Conservation (phyloP, 2,329 filamentous ascomycete species). For the Colletotrichum karsti region DNA sequence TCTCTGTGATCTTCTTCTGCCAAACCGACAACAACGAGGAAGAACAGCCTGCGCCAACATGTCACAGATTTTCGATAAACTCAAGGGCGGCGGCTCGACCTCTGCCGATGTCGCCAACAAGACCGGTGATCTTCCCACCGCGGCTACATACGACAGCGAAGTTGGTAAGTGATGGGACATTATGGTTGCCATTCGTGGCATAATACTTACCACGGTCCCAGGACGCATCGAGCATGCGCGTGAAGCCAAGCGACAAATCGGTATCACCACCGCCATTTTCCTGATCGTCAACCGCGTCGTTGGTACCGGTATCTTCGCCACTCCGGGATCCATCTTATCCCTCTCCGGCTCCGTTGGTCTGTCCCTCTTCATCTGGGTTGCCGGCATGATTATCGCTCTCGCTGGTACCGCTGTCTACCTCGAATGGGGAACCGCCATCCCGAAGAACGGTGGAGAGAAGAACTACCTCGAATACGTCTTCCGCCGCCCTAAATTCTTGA, state of each 20-base stretch:
- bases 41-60: conserved; percentile 2
- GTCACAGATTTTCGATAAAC: conserved; percentile 14
- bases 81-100: conserved; percentile 11
- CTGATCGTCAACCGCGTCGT: conserved; percentile 73
- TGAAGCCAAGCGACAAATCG: conserved; percentile 63
- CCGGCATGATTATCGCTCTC: conserved; percentile 67
- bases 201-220: neutral
- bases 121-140: conserved; percentile 1
- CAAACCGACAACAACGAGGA: neutral
- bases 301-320: conserved; percentile 74
- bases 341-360: conserved; percentile 70
- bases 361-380: conserved; percentile 70
- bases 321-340: conserved; percentile 64
- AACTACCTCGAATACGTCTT: conserved; percentile 74
- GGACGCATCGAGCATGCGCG: conserved; percentile 47
- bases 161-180: conserved; percentile 11
- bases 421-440: conserved; percentile 72
- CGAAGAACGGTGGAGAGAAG: conserved; percentile 72
- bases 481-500: conserved; percentile 67
- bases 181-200: no score
- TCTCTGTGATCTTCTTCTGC: neutral
- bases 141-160: conserved; percentile 27
- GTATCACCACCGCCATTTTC: conserved; percentile 62
- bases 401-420: conserved; percentile 72
- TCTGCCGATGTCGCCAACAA: conserved; percentile 1